Conservation (phyloP, 2,329 filamentous ascomycete genomes). For the Paecilomyces formosus region DNA sequence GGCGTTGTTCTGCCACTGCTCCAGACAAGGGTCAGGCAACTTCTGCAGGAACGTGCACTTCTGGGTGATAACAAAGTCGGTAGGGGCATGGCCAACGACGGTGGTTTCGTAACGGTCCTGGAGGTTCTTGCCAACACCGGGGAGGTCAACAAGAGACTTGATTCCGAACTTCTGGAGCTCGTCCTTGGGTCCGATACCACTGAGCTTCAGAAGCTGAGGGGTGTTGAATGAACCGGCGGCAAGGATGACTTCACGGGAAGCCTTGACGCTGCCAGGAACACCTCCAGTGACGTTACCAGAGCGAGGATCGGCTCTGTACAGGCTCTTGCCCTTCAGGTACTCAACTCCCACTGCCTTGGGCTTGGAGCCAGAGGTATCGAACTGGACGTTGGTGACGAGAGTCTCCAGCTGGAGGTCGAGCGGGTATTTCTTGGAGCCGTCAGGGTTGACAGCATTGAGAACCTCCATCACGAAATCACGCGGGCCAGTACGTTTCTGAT, state of each 20-base stretch:
- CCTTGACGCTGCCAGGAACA: conserved; percentile 30
- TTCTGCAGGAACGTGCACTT: conserved; percentile 21
- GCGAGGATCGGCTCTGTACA: conserved; percentile 40
- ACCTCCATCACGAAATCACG: conserved; percentile 50
- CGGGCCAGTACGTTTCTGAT: conserved; percentile 44
- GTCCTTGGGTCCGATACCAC: conserved; percentile 49
- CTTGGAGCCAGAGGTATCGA: conserved; percentile 27
- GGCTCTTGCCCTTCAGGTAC: conserved; percentile 37
- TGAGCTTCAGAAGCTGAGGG: conserved; percentile 56
- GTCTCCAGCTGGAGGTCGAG: conserved; percentile 47
- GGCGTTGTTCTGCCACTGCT: conserved; percentile 34
- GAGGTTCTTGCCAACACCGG: conserved; percentile 56
- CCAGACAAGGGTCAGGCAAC: conserved; percentile 35
- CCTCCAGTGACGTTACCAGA: conserved; percentile 19
- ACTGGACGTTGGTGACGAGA: conserved; percentile 38
- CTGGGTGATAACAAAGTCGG: conserved; percentile 23
- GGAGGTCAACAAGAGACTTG: conserved; percentile 44
- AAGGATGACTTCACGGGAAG: conserved; percentile 36
- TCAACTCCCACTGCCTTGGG: conserved; percentile 42
- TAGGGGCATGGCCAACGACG: conserved; percentile 37
- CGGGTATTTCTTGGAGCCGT: conserved; percentile 48
- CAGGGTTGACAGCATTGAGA: conserved; percentile 40
- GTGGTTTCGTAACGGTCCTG: conserved; percentile 55
- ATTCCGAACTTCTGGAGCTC: conserved; percentile 48
- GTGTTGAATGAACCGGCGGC: conserved; percentile 53